A percentile compares a stretch with the other conserved stretches of the same genome.
phyloP scores from a whole-genome alignment of 768 basidiomycete species.

The Tulasnella calospora region DNA sequence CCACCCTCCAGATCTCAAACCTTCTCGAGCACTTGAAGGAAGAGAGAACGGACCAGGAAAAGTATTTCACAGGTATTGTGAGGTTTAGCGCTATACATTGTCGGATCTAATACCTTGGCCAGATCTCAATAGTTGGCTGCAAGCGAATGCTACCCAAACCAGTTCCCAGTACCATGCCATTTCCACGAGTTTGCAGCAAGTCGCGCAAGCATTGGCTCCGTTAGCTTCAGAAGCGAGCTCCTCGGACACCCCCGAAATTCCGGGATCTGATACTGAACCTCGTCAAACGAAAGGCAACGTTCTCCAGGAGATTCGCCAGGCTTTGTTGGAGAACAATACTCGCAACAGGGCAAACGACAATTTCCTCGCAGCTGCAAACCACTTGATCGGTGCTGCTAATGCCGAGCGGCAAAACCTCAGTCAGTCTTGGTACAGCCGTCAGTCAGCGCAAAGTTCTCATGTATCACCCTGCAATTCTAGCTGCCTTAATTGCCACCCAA shows the following conservation, averaged over 20 bases:
- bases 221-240: neutral
- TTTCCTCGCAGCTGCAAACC: conserved; percentile 25
- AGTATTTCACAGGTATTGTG: conserved; percentile 16
- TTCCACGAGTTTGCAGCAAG: conserved; percentile 1
- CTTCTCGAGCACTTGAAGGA: conserved; percentile 21
- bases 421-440: neutral
- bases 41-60: conserved; percentile 13
- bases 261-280: neutral
- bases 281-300: neutral
- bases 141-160: conserved; percentile 20
- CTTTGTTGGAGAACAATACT: conserved; percentile 21
- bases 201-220: conserved; percentile 9
- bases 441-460: neutral
- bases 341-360: conserved; percentile 23
- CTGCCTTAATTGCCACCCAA: conserved; percentile 11
- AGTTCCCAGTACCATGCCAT: conserved; percentile 21
- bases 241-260: neutral
- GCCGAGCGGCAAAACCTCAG: conserved; percentile 24
- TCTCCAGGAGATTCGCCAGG: conserved; percentile 18
- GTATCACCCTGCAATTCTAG: neutral
- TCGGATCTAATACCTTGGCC: neutral
- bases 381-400: conserved; percentile 20
- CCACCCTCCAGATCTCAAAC: neutral
- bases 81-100: neutral
- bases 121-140: conserved; percentile 25